Base-by-base conservation (phyloP, 306 rosid species). In the Cucurbita pepo region DNA sequence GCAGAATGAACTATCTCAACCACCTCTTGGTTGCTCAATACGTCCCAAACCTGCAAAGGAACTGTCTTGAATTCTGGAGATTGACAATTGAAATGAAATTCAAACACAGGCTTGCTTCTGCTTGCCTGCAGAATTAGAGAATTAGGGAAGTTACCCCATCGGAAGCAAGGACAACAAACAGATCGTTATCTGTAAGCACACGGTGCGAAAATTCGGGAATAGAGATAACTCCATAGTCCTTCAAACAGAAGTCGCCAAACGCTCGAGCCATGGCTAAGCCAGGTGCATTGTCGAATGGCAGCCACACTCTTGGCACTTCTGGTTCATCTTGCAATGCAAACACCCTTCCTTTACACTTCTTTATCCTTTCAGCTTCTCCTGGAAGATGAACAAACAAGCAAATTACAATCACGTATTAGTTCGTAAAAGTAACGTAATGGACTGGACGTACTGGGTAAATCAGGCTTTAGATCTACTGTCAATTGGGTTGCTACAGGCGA, bases 261-360 rank as follows among this genome's bases (percentile, higher is more conserved):
- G 99, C 99, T 77, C 99, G 86, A 80, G 99, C 99, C 99, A 94
- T 94, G 53, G 99, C 99, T 83, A 94, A 81, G 30, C 97, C 99
- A 44, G 97, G 97, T 37, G 99, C 96, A 78, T 94, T 89, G 79
- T 94, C 97, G 74, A 80, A 91, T 8, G 99, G 97, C 81, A 94
- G 73, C 96, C 99, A 94, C 15, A 94, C 96, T 81, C 99, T 82
- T 43, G 85, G 77, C 72, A 94, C 99, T 88, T 88, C 97, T 51
- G 99, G 99, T 65, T 94, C 99, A 82, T 94, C 99, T 80, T 94
- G 92, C 86, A 94, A 69, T 11, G 63, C 16, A 2, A 71, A 52
- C 6, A 71, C 97, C 78, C 99, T 85, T 56, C 97, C 99, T 77
- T 85, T 91, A 71, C 97, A 94, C 25, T 74, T 76, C 80, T 89